Base-by-base conservation (phyloP, 1,139 yeast species). In the Hansenula sp. region DNA sequence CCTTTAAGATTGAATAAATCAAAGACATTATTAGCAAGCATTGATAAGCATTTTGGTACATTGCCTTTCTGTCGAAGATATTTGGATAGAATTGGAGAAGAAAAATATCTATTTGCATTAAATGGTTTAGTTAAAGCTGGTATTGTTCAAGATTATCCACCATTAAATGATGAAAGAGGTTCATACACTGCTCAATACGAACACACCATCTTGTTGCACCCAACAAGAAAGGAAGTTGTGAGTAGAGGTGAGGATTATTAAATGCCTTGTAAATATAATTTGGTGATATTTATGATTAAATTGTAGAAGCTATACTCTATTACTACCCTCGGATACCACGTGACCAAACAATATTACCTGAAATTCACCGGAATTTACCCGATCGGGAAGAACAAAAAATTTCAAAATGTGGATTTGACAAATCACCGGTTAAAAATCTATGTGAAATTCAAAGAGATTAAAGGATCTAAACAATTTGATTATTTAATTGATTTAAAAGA, bases 21-120 rank as follows among this genome's bases (percentile, higher is more conserved):
- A 14, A 80, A 77, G 60, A 68, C 73, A 32, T 70, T 92, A 50
- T 66, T 87, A 47, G 66, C 71, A 39, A 73, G 79, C 17, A 92
- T 92, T 55, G 82, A 88, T 60, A 71, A 74, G 45, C 79, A 84
- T 55, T 92, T 92, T 59, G 97, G 97, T 34, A 88, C 97, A 2
- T 73, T 92, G 53, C 98, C 99, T 7, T 92, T 92, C 79, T 92
- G 98, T 67, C 82, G 97, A 56, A 75, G 99, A 55, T 94, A 92
- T 61, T 72, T 92, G 59, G 99, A 94, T 59, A 75, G 95, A 51
- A 59, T 86, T 6, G 97, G 96, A 16, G 95, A 92, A 60, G 96
- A 89, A 36, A 89, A 89, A 64, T 90, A 92, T 57, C 70, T 90
- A 47, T 71, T 86, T 52, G 97, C 96, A n/a, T 74, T 92, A 62